Evolutionary conservation across 148 eudicot species (phyloP).

Genomic region (Vaccinium vitisidaea): DNA sequence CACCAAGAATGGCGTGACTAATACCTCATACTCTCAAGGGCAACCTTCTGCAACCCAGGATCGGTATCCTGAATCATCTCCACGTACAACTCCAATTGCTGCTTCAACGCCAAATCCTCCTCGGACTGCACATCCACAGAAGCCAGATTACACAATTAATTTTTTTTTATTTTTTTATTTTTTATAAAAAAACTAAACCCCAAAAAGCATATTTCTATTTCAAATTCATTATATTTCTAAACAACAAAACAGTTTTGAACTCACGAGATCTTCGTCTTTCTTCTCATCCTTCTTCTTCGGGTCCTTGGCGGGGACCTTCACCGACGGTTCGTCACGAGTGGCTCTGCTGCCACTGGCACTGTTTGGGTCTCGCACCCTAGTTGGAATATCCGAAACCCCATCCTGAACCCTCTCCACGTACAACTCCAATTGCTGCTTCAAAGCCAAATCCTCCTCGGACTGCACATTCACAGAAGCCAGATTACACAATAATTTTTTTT

Average conservation of each 20-base stretch:
- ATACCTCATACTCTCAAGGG: conserved; percentile 94
- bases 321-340: too few species aligned
- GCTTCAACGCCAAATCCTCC: conserved; percentile 93
- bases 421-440: too few species aligned
- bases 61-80: conserved; percentile 83
- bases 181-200: background rate
- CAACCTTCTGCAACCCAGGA: conserved; percentile 64
- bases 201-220: background rate
- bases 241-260: conserved; percentile 8
- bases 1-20: background rate
- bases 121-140: conserved; percentile 57
- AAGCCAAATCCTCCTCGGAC: too few species aligned
- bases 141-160: conserved; percentile 12
- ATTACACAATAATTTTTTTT: too few species aligned
- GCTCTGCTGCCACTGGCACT: too few species aligned
- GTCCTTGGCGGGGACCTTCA: conserved; percentile 35
- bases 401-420: too few species aligned
- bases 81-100: conserved; percentile 83
- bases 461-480: too few species aligned
- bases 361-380: too few species aligned
- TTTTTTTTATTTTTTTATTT: too few species aligned
- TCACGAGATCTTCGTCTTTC: conserved; percentile 28
- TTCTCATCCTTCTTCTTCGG: conserved; percentile 24
- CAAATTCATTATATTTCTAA: background rate
- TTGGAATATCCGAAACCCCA: too few species aligned